Evolutionary conservation across 257 asterid species (phyloP), one percentile per base, ranked within the genome.

Genomic region (Gentiana dahurica): DNA sequence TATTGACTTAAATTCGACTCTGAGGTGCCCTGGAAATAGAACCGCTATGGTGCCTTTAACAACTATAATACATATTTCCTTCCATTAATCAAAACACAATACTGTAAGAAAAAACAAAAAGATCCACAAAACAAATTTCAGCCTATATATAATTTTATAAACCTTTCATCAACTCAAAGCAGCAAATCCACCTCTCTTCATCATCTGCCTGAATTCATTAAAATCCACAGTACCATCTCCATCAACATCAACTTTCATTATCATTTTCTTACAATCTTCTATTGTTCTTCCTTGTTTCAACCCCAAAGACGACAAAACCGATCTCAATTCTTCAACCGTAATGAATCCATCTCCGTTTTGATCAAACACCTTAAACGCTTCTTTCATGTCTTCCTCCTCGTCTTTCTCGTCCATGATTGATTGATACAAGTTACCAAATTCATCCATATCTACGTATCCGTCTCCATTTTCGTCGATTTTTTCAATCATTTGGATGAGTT

Each of bases 111-210:
- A 45, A 45, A 49, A 49, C 12, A 49, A 49, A 49, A 49, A 5
- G 34, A 3, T 12, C 2, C 15, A 49, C 7, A 49, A 24, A 49
- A 49, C 10, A 24, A 12, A 12, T 13, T 53, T 2, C 2, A 7
- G 12, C 13, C 10, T 4, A 38, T n/a, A 47, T 32, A 24, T 24
- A 4, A 8, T 13, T 4, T 32, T 4, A 11, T 44, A 47, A 34
- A 47, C 32, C 45, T 37, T 13, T 12, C 49, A 6, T 41, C 55
- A 62, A 58, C 54, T 58, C 50, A 71, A 65, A 38, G 77, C 71
- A 51, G 75, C 65, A 59, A 75, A 75, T 35, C 77, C 81, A 64
- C 81, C 81, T 24, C 75, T 50, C 64, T 75, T 75, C 81, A 75
- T 75, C 81, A 75, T 75, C 65, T 75, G 77, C 41, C 60, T 58